A percentile compares a stretch with the other conserved stretches of the same genome.
Evolutionary conservation across 371 early-diverging fungal species (phyloP).

Genomic region (Aphelidium insulamus): DNA sequence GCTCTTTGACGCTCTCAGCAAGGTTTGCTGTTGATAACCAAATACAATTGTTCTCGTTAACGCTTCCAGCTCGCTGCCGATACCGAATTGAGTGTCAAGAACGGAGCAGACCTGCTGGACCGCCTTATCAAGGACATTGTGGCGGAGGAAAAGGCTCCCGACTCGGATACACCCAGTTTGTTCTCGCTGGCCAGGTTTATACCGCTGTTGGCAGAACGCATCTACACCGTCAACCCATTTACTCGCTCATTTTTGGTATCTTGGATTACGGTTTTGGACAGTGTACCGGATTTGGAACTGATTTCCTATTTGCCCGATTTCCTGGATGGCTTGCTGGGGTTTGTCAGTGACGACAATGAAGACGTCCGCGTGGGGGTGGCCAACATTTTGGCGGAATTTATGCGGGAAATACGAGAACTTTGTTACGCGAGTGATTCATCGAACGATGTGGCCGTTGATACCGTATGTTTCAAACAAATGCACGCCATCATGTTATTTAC

Average conservation of each 20-base stretch:
- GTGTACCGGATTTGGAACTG: constrained; percentile 72
- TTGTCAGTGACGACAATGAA: constrained; percentile 56
- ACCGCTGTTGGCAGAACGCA: constrained; percentile 63
- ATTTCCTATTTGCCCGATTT: constrained; percentile 66
- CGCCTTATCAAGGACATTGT: constrained; percentile 80
- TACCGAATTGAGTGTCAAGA: constrained; percentile 57
- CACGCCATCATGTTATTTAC: too few species aligned
- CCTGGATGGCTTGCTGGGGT: constrained; percentile 59
- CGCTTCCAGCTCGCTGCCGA: constrained; percentile 43
- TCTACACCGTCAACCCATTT: constrained; percentile 58
- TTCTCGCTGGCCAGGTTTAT: constrained; percentile 74
- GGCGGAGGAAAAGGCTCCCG: constrained; percentile 52
- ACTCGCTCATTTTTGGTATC: constrained; percentile 72
- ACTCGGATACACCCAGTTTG: constrained; percentile 18
- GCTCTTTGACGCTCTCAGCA: constrained; percentile 71
- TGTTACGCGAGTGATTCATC: too few species aligned
- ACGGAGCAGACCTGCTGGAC: constrained; percentile 69
- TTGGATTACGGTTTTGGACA: constrained; percentile 70
- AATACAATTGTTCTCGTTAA: background rate
- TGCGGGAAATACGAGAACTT: constrained; percentile 19
- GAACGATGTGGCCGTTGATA: too few species aligned
- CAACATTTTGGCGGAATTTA: constrained; percentile 42
- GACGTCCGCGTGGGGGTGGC: constrained; percentile 54
- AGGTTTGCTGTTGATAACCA: constrained; percentile 21
- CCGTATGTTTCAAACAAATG: too few species aligned